Base-by-base conservation (phyloP, 345 rosid genomes). In the Eucalyptus shirleyi region DNA sequence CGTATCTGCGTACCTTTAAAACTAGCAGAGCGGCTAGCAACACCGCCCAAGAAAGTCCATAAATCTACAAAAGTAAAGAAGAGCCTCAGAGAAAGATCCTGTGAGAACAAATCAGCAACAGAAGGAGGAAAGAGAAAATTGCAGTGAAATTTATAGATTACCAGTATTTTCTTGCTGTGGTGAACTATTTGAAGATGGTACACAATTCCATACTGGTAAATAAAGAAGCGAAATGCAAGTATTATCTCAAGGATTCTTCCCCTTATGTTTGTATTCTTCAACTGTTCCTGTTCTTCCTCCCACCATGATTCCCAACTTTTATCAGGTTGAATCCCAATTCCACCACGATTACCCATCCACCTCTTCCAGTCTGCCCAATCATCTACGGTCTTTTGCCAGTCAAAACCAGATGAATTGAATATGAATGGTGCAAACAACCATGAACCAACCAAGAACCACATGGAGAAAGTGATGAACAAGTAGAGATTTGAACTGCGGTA, bases 271-370 rank as follows among this genome's bases (percentile, higher is more conserved):
- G 98, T 94, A 95, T 93, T 50, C 91, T 91, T 96, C 88, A 97
- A 94, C 89, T 98, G 99, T 87, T 95, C 98, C 85, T 96, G 99
- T 89, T 98, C 99, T 87, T 86, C 94, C 32, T 95, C 98, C 99
- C 99, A 97, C 99, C 99, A 98, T 24, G 98, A 98, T 90, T 97
- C 99, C 99, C 99, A 98, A 91, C 99, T 97, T 89, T 90, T 94
- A 13, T 95, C 94, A 12, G 90, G 88, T 7, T 87, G 92, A n/a
- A 98, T 98, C 87, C 99, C 99, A 26, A 98, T 98, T 87, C 99
- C 99, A 89, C 99, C 99, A 3, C 96, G 97, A 92, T 97, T 96
- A 45, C 99, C 99, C 99, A 98, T 97, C 99, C 99, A 97, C 88
- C 99, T 91, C 91, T 96, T 98, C 99, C 99, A 98, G 90, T 98